Conservation (phyloP, 331 rosid species). For the Telfairia occidentalis region DNA sequence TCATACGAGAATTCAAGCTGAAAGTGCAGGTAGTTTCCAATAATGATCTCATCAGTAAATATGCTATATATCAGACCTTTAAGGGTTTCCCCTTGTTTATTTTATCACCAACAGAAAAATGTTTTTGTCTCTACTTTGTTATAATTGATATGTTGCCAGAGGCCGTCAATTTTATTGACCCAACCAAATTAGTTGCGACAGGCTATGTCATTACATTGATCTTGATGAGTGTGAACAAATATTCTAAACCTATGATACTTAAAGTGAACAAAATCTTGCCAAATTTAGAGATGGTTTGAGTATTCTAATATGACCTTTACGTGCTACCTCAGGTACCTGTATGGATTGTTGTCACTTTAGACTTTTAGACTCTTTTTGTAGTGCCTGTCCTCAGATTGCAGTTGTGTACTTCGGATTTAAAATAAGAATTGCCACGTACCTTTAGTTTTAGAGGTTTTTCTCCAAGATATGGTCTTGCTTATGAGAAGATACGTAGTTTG, state of each 20-base stretch:
- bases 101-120: background rate
- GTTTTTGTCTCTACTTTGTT: background rate
- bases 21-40: slow-evolving; percentile 65
- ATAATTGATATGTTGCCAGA: background rate
- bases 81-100: background rate
- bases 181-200: background rate
- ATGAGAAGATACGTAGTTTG: background rate
- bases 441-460: background rate
- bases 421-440: background rate
- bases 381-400: background rate
- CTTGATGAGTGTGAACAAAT: background rate
- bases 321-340: background rate
- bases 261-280: background rate
- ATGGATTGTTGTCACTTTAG: background rate
- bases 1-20: slow-evolving; percentile 61
- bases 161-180: background rate
- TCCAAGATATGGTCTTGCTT: background rate
- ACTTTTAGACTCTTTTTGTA: background rate
- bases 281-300: background rate
- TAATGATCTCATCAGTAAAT: background rate
- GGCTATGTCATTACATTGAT: background rate
- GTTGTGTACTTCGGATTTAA: background rate
- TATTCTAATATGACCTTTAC: background rate
- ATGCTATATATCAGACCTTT: background rate
- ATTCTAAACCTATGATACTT: background rate